A percentile compares a stretch with the other conserved stretches of the same genome.
Conservation (phyloP, 345 rosid genomes). For the Limnanthes douglasii region DNA sequence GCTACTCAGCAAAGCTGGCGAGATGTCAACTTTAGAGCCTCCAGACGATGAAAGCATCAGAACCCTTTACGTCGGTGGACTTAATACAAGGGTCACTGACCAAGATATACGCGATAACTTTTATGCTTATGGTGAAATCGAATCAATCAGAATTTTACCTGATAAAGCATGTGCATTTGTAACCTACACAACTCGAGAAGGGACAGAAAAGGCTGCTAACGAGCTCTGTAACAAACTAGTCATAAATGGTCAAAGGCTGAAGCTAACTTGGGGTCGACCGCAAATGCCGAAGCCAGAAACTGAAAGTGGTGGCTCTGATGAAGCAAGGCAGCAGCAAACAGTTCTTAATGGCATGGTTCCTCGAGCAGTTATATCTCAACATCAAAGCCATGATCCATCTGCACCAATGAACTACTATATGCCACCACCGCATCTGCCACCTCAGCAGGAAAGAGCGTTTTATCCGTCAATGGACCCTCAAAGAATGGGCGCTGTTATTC, state of each 20-base stretch:
- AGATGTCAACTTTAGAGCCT: conserved; percentile 86
- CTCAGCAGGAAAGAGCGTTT: conserved; percentile 53
- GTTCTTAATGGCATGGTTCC: conserved; percentile 76
- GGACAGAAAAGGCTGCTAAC: conserved; percentile 91
- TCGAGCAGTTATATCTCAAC: conserved; percentile 77
- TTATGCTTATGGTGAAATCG: conserved; percentile 87
- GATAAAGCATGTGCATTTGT: conserved; percentile 90
- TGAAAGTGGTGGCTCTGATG: conserved; percentile 57
- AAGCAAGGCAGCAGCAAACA: conserved; percentile 50
- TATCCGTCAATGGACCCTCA: conserved; percentile 99
- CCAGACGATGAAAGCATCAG: conserved; percentile 86
- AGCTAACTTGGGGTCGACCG: conserved; percentile 94
- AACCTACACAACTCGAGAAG: conserved; percentile 89
- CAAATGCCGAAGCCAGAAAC: conserved; percentile 66
- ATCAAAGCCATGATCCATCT: conserved; percentile 61
- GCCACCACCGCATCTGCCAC: conserved; percentile 36
- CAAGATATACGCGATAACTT: conserved; percentile 85
- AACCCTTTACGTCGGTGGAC: conserved; percentile 88
- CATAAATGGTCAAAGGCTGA: conserved; percentile 77
- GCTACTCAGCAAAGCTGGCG: conserved; percentile 90
- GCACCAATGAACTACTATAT: conserved; percentile 62
- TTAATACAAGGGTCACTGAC: conserved; percentile 68
- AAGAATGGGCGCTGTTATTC: conserved; percentile 83
- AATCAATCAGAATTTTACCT: conserved; percentile 69
- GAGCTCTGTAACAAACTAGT: conserved; percentile 85